Percentiles rank a stretch among this genome's conserved stretches.
Evolutionary conservation across 129 eudicot species (phyloP).

Genomic region (Silybum marianum): DNA sequence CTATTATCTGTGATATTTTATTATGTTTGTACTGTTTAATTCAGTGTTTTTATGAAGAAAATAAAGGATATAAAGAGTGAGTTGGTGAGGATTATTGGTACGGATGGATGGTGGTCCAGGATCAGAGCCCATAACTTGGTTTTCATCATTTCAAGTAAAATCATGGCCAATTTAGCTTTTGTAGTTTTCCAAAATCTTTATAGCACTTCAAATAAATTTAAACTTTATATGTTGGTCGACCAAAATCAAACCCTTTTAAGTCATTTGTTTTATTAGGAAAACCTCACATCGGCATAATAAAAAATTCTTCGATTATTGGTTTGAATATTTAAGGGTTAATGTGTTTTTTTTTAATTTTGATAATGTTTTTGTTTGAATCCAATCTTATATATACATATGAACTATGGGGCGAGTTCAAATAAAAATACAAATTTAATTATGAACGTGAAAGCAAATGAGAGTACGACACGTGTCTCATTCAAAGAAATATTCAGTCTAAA

Average conservation of each 20-base stretch:
- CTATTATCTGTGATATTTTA: too few relatives aligned
- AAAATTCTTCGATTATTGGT: background rate
- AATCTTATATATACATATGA: too few relatives aligned
- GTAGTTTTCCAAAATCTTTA: background rate
- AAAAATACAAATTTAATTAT: too few relatives aligned
- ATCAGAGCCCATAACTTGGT: background rate
- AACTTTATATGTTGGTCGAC: background rate
- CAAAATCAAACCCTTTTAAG: background rate
- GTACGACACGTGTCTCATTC: too few relatives aligned
- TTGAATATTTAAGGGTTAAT: background rate
- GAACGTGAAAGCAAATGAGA: too few relatives aligned
- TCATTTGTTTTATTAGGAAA: background rate
- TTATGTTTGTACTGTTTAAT: too few relatives aligned
- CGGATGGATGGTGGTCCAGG: background rate
- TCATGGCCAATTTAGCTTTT: background rate
- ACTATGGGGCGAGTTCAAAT: too few relatives aligned
- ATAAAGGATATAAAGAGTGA: too few relatives aligned
- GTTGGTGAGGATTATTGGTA: background rate
- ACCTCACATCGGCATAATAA: background rate
- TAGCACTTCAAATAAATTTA: background rate
- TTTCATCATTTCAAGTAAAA: background rate
- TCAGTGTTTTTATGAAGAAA: too few relatives aligned
- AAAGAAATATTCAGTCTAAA: too few relatives aligned
- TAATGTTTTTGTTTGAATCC: too few relatives aligned
- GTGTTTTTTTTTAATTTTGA: too few relatives aligned